Evolutionary conservation across 805 yeast species (phyloP).

Genomic region (Huiozyma naganishii): DNA sequence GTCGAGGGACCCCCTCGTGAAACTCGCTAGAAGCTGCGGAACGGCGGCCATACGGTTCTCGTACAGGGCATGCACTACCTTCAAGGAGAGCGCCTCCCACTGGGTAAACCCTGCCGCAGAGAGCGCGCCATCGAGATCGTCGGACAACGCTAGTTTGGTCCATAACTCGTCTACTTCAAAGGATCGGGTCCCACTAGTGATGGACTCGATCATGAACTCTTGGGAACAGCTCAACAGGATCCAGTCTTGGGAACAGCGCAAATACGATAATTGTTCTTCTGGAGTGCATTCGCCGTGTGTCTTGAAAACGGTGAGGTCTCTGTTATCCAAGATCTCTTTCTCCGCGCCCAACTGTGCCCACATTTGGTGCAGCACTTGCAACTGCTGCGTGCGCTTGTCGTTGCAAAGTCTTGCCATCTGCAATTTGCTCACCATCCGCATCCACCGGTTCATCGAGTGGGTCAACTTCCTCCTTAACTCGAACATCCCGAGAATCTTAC

Average conservation of each 20-base stretch:
- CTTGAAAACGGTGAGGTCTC: slow-evolving; percentile 22
- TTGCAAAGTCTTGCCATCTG: slow-evolving; percentile 23
- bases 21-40: no score
- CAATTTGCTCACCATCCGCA: slow-evolving; percentile 14
- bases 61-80: no score
- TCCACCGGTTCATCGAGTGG: slow-evolving; percentile 38
- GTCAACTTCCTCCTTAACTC: slow-evolving; percentile 44
- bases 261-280: slow-evolving; percentile 5
- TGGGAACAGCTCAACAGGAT: slow-evolving; percentile 10
- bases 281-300: neutral
- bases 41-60: no score
- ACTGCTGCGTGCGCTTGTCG: slow-evolving; percentile 13
- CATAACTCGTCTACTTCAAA: no score
- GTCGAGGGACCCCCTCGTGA: no score
- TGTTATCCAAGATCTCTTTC: slow-evolving; percentile 8
- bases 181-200: slow-evolving; percentile 4
- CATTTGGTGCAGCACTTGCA: no score
- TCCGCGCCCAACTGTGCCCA: no score
- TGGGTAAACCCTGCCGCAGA: no score
- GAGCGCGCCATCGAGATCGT: no score
- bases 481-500: slow-evolving; percentile 57
- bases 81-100: no score
- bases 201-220: slow-evolving; percentile 16
- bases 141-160: no score
- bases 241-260: slow-evolving; percentile 8